phyloP scores from a whole-genome alignment of 768 basidiomycete species.

The Leccinum obscurum region DNA sequence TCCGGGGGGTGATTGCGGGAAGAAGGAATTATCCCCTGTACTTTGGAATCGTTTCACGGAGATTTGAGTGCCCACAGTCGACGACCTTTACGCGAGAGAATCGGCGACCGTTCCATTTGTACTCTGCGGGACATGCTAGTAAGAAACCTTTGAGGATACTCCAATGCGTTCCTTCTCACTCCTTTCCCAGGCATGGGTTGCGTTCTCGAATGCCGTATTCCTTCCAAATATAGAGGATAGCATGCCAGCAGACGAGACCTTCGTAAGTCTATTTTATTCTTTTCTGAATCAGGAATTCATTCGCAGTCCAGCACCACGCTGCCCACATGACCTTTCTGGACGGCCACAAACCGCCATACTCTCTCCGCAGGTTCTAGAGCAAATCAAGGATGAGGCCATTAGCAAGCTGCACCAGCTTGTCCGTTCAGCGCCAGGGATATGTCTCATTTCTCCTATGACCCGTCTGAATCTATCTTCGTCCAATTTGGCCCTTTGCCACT shows the following conservation, averaged over 20 bases:
- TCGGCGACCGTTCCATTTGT: constrained; percentile 64
- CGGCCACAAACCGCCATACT: constrained; percentile 76
- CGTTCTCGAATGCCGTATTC: constrained; percentile 73
- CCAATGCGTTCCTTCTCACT: constrained; percentile 3
- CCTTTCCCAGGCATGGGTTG: constrained; percentile 77
- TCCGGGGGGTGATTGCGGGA: constrained; percentile 98
- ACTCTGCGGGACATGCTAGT: constrained; percentile 90
- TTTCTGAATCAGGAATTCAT: constrained; percentile 14
- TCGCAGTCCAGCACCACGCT: constrained; percentile 71
- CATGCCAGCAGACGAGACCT: constrained; percentile 54
- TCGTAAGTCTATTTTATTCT: constrained; percentile 49
- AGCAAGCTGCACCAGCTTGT: constrained; percentile 55
- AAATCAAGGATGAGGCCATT: constrained; percentile 59
- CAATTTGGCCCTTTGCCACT: constrained; percentile 78
- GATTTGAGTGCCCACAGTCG: constrained; percentile 93
- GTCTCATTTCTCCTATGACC: constrained; percentile 32
- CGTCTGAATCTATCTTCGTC: constrained; percentile 38
- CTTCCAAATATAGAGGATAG: constrained; percentile 25
- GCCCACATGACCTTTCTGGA: constrained; percentile 93
- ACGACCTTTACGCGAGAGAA: constrained; percentile 52
- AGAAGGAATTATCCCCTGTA: constrained; percentile 97
- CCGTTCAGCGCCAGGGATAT: constrained; percentile 34
- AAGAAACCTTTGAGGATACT: constrained; percentile 24
- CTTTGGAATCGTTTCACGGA: constrained; percentile 97
- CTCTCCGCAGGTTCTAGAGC: constrained; percentile 55